A percentile compares a stretch with the other conserved stretches of the same genome.
Conservation (phyloP, 225 moss, liverwort and hornwort species). For the Straminergon stramineum region DNA sequence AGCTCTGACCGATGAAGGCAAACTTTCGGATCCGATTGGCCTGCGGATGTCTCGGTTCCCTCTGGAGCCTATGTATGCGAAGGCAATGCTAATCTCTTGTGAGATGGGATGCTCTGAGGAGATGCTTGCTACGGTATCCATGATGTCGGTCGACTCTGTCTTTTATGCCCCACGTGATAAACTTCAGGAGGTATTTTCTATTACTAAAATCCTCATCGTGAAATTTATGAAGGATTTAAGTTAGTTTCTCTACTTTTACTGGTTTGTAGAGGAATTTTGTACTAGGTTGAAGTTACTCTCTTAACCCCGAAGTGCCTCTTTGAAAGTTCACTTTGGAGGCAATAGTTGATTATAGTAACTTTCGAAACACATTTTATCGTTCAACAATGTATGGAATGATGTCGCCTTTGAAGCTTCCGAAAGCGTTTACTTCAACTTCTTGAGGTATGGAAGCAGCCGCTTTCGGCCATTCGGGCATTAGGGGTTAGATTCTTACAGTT, state of each 20-base stretch:
- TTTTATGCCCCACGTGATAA: constrained; percentile 89
- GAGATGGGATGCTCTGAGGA: constrained; percentile 88
- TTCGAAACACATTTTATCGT: background rate
- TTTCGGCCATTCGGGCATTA: background rate
- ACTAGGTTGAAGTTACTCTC: background rate
- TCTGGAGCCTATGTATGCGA: constrained; percentile 83
- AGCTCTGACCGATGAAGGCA: constrained; percentile 82
- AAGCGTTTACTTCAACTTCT: background rate
- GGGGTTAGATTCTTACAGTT: background rate
- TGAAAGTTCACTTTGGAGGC: background rate
- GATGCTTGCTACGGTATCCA: constrained; percentile 89
- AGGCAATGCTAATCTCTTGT: constrained; percentile 83
- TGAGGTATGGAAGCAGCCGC: background rate
- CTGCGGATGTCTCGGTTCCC: constrained; percentile 87
- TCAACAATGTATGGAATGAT: background rate
- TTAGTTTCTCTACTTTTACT: background rate
- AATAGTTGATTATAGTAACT: background rate
- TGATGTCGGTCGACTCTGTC: constrained; percentile 93
- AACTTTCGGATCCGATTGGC: constrained; percentile 76
- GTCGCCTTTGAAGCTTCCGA: background rate
- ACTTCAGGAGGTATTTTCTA: constrained; percentile 67
- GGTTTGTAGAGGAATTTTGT: background rate
- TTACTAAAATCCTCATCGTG: background rate
- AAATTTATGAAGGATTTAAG: background rate
- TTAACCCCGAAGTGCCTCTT: background rate